phyloP scores from a whole-genome alignment of 106 monocot genomes.

The Hemerocallis citrina region DNA sequence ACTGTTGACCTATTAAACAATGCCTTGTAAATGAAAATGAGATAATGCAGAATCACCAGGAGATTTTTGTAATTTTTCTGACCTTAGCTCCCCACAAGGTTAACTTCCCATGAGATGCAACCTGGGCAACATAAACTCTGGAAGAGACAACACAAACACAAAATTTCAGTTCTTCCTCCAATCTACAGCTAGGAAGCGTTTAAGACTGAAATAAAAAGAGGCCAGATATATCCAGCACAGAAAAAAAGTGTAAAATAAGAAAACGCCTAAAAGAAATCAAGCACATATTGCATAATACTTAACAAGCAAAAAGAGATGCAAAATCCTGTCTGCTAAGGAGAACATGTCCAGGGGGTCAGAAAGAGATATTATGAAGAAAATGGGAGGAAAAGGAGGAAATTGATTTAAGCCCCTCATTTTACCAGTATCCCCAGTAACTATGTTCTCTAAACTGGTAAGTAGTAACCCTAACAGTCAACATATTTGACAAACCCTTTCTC shows the following conservation, averaged over 20 bases:
- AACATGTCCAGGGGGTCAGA: too few relatives aligned
- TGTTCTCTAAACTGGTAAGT: too few relatives aligned
- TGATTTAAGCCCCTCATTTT: too few relatives aligned
- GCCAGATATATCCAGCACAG: background rate
- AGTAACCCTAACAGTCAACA: too few relatives aligned
- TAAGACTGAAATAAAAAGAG: too few relatives aligned
- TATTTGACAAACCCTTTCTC: too few relatives aligned
- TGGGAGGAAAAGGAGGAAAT: too few relatives aligned
- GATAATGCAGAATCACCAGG: background rate
- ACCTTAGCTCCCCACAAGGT: slow-evolving; percentile 80
- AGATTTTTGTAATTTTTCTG: slow-evolving; percentile 7
- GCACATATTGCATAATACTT: background rate
- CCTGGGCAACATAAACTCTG: slow-evolving; percentile 54
- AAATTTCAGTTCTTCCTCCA: background rate
- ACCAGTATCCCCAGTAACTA: too few relatives aligned
- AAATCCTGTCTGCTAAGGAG: too few relatives aligned
- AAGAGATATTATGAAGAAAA: too few relatives aligned
- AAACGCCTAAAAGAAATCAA: background rate
- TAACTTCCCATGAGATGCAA: slow-evolving; percentile 60
- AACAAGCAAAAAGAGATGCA: background rate
- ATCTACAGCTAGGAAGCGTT: background rate
- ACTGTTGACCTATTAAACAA: slow-evolving; percentile 48
- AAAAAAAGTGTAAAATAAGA: background rate
- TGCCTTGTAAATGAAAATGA: slow-evolving; percentile 3
- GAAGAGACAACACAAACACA: background rate